Evolutionary conservation across 768 basidiomycete genomes (phyloP).

Genomic region (Boletus tylopilopsis): DNA sequence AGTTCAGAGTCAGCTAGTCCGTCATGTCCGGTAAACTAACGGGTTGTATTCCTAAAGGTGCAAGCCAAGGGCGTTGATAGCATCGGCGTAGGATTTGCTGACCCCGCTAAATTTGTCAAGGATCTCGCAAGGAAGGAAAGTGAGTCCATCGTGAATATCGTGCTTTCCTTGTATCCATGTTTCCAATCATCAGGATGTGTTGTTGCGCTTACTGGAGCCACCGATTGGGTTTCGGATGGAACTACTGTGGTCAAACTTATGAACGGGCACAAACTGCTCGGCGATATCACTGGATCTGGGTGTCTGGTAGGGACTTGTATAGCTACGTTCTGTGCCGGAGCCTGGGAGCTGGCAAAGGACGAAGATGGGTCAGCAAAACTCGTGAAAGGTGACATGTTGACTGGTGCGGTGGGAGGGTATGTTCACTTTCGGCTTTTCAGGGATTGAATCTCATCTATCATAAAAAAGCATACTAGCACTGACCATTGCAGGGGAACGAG

Average conservation of each 20-base stretch:
- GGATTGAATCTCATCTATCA: conserved; percentile 4
- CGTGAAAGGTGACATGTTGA: conserved; percentile 73
- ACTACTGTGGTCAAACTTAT: conserved; percentile 56
- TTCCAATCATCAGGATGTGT: conserved; percentile 56
- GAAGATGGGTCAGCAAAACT: conserved; percentile 38
- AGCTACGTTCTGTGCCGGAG: conserved; percentile 77
- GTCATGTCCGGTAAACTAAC: background rate
- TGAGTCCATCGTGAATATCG: conserved; percentile 33
- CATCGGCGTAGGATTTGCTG: conserved; percentile 67
- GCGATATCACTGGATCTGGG: conserved; percentile 85
- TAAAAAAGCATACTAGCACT: conserved; percentile 48
- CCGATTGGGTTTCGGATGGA: conserved; percentile 87
- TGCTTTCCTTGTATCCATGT: background rate
- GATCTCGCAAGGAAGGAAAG: conserved; percentile 70
- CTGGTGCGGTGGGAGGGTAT: conserved; percentile 75
- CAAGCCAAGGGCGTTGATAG: conserved; percentile 83
- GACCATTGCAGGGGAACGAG: conserved; percentile 59
- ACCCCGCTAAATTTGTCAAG: conserved; percentile 69
- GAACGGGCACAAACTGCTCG: conserved; percentile 75
- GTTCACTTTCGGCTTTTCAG: conserved; percentile 17
- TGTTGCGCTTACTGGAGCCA: conserved; percentile 73
- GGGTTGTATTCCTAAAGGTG: conserved; percentile 42
- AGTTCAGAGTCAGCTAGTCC: background rate
- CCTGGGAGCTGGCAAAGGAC: conserved; percentile 36
- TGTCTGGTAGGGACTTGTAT: conserved; percentile 79